Base-by-base conservation (phyloP, 805 yeast genomes). In the Hanseniaspora pseudoguilliermondii region DNA sequence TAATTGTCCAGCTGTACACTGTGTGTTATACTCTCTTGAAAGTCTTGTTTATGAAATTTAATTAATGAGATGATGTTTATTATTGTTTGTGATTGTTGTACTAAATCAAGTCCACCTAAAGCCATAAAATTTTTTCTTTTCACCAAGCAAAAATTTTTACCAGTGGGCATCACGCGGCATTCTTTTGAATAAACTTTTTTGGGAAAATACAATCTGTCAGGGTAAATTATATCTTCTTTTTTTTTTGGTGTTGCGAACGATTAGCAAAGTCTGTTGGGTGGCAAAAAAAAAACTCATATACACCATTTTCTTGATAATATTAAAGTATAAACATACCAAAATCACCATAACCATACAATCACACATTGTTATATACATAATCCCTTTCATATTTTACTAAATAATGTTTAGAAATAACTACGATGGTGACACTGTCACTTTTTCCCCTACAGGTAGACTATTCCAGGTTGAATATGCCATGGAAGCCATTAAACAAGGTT, bases 381-480 rank as follows among this genome's bases (percentile, higher is more conserved):
- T 20, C 15, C 7, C 18, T 8, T 8, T 16, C 18, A n/a, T n/a
- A 47, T 18, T 21, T 9, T 7, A 27, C 9, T 16, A 11, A 41
- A 55, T 32, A 35, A 69, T 69, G 98, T 93, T 93, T 69, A 88
- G 98, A 78, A 93, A 93, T 73, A 93, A 95, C 65, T 93, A 93
- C 78, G 98, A 93, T 71, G 95, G 95, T 77, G 99, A 93, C 71
- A 84, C 97, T 48, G 96, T 93, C 58, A 93, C 99, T 15, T 93
- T 87, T 73, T 91, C 97, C 36, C 99, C 99, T 27, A 98, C 95
- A 69, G 99, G 99, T 27, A 85, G 99, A 68, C 75, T 93, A 59
- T 93, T 93, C 74, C 98, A 93, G 73, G 98, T 93, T 46, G 98
- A 93, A 70, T 93, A 93, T 70, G 93, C 98, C 10, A 74, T 93